These are phyloP conservation scores for Chondrus crispus DNA, from an alignment of 23 red algal species.

Conservation along the genomic window DNA sequence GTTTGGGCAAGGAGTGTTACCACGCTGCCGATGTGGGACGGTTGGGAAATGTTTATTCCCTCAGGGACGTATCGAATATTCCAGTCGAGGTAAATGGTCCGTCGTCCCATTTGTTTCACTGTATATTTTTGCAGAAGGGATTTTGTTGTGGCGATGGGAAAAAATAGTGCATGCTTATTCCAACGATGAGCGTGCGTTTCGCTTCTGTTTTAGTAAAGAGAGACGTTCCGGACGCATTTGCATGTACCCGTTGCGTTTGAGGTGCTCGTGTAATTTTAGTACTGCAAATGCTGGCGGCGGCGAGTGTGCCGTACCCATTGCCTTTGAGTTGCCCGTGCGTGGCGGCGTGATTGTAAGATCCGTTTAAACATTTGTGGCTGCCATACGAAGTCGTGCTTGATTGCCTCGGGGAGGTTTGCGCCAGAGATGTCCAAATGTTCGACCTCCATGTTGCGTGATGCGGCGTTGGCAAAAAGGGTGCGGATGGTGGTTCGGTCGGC, in stretches of 20 bases:
- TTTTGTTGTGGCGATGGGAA: neutral
- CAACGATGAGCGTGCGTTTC: neutral
- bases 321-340: neutral
- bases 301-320: neutral
- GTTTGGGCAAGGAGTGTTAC: no score
- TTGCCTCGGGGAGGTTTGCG: neutral
- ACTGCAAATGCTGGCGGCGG: neutral
- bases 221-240: neutral
- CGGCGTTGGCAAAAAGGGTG: neutral
- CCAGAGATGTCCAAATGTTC: constrained; percentile 16
- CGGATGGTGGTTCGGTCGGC: constrained; percentile 14
- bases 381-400: neutral
- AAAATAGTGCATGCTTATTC: constrained; percentile 2
- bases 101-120: neutral
- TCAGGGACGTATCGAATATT: no score
- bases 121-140: neutral
- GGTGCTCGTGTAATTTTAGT: neutral
- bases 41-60: no score
- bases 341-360: neutral
- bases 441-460: neutral
- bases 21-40: no score
- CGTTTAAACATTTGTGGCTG: neutral
- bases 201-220: neutral
- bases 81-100: no score
- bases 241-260: neutral